These are phyloP conservation scores for Monosporascus sp. DNA, from an alignment of 2,329 filamentous ascomycete genomes.

Conservation along the genomic window DNA sequence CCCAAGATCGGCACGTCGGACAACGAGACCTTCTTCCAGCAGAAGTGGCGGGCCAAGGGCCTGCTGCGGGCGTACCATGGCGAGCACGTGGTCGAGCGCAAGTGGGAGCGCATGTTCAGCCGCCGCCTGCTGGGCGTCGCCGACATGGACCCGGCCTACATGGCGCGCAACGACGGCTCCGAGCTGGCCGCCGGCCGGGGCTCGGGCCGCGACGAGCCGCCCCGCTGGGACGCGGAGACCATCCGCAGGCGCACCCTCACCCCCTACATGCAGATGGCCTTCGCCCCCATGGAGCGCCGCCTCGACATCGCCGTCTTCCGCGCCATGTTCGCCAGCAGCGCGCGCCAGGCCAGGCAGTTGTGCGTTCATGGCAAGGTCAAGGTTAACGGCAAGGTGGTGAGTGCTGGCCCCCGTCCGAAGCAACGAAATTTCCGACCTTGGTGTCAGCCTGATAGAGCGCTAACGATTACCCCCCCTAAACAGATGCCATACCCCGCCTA, in stretches of 20 bases:
- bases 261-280: constrained; percentile 96
- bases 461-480: not conserved
- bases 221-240: not conserved
- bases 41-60: constrained; percentile 94
- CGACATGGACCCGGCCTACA: constrained; percentile 75
- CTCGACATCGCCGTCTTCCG: constrained; percentile 94
- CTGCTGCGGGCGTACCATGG: constrained; percentile 84
- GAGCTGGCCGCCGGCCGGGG: constrained; percentile 80
- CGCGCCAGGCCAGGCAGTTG: constrained; percentile 89
- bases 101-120: constrained; percentile 92
- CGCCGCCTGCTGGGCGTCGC: constrained; percentile 76
- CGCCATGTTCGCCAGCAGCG: constrained; percentile 88
- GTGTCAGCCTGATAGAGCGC: no score
- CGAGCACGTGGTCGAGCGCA: constrained; percentile 86
- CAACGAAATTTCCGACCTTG: no score
- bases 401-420: constrained; percentile 9
- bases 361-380: constrained; percentile 89
- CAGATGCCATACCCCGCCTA: constrained; percentile 93
- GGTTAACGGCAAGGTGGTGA: constrained; percentile 93
- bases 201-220: constrained; percentile 52
- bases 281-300: constrained; percentile 82
- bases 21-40: constrained; percentile 81
- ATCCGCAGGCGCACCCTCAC: constrained; percentile 42
- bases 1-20: constrained; percentile 35
- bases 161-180: constrained; percentile 77